Percentiles rank a stretch among this genome's conserved stretches.
These are phyloP conservation scores for Forsythia viridissima DNA, from an alignment of 257 asterid species.

Conservation along the genomic window DNA sequence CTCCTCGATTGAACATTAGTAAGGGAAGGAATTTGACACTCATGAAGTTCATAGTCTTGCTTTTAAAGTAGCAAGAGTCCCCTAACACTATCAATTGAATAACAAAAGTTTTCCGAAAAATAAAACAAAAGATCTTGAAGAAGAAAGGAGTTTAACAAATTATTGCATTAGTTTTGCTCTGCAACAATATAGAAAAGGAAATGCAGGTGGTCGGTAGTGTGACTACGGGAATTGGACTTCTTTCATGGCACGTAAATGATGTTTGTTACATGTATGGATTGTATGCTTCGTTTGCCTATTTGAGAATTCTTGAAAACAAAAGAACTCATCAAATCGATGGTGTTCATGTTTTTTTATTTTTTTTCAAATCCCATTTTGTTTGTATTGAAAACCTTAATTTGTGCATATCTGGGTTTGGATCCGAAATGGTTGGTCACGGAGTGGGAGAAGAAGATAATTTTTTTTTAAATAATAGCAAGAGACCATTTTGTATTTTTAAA, in stretches of 20 bases:
- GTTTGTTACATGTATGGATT: neutral
- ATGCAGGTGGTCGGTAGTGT: constrained; percentile 2
- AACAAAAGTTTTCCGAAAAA: neutral
- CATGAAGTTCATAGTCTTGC: no score
- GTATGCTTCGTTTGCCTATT: neutral
- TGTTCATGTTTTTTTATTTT: neutral
- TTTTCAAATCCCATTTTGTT: constrained; percentile 1
- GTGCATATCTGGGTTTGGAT: no score
- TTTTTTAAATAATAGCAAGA: no score
- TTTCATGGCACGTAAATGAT: constrained; percentile 29
- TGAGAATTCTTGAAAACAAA: neutral
- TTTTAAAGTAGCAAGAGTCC: no score
- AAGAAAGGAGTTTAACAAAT: neutral
- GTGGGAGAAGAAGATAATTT: no score
- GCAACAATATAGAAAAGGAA: constrained; percentile 24
- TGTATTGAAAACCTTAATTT: neutral
- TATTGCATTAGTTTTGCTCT: constrained; percentile 39
- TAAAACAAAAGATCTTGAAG: neutral
- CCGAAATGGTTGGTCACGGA: no score
- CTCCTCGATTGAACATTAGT: neutral
- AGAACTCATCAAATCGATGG: constrained; percentile 1
- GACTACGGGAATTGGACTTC: constrained; percentile 16
- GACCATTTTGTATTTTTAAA: no score
- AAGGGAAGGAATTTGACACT: no score
- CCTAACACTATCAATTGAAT: no score